Conservation (phyloP, 164 flowering plant species). For the Platanus orientalis region DNA sequence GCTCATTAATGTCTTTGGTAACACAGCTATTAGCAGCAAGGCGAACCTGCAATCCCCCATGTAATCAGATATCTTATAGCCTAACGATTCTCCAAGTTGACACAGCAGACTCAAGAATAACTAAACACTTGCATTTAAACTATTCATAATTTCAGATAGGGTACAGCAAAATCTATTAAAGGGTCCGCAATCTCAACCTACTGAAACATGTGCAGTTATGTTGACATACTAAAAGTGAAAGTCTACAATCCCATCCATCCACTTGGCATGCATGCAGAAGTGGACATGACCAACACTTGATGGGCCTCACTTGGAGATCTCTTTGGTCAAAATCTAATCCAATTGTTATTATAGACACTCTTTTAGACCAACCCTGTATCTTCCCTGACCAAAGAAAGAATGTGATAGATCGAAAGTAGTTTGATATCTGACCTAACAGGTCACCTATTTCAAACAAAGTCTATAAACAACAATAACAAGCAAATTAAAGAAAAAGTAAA, state of each 20-base stretch:
- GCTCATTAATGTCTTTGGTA: constrained; percentile 67
- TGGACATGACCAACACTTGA: background rate
- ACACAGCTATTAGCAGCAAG: constrained; percentile 87
- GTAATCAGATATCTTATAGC: background rate
- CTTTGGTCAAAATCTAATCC: too few species aligned
- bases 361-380: too few species aligned
- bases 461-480: too few species aligned
- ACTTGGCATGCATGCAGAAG: background rate
- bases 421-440: too few species aligned
- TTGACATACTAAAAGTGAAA: background rate
- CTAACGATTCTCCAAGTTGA: background rate
- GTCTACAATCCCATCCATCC: background rate
- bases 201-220: background rate
- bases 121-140: background rate
- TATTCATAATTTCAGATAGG: too few species aligned
- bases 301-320: background rate
- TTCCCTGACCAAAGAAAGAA: too few species aligned
- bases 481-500: too few species aligned
- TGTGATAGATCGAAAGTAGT: too few species aligned
- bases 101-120: background rate
- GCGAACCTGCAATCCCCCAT: constrained; percentile 55
- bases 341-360: too few species aligned
- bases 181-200: background rate
- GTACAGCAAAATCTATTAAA: too few species aligned
- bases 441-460: too few species aligned